A percentile compares a stretch with the other conserved stretches of the same genome.
Conservation (phyloP, 345 rosid species). For the Salix arbutifolia region DNA sequence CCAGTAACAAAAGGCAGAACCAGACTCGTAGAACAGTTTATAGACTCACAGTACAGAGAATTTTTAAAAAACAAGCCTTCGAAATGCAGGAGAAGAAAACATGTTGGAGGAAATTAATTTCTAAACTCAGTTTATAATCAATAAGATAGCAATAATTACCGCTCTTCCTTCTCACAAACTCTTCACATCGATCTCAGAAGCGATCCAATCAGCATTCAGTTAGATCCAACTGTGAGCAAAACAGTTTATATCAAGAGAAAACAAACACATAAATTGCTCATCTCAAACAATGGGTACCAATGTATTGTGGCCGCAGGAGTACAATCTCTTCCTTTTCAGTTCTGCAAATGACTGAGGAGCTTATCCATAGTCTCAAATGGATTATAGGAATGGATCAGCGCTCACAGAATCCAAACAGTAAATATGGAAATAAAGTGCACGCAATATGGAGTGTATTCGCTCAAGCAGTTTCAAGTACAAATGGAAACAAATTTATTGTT, state of each 20-base stretch:
- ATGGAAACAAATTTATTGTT: not conserved
- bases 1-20: not conserved
- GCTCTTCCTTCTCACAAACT: not conserved
- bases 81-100: not conserved
- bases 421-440: not conserved
- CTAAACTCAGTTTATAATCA: not conserved
- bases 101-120: not conserved
- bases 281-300: not conserved
- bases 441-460: not conserved
- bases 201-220: not conserved
- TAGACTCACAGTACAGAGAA: not conserved
- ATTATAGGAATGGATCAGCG: not conserved
- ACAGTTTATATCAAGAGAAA: not conserved
- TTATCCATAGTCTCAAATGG: not conserved
- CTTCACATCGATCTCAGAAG: not conserved
- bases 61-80: not conserved
- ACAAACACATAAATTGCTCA: not conserved
- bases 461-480: not conserved
- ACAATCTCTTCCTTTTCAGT: not conserved
- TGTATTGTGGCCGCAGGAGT: not conserved
- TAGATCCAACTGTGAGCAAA: not conserved
- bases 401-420: not conserved
- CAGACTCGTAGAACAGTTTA: not conserved
- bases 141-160: not conserved
- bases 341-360: not conserved